phyloP scores from a whole-genome alignment of 106 monocot species.

The Posidonia australis region DNA sequence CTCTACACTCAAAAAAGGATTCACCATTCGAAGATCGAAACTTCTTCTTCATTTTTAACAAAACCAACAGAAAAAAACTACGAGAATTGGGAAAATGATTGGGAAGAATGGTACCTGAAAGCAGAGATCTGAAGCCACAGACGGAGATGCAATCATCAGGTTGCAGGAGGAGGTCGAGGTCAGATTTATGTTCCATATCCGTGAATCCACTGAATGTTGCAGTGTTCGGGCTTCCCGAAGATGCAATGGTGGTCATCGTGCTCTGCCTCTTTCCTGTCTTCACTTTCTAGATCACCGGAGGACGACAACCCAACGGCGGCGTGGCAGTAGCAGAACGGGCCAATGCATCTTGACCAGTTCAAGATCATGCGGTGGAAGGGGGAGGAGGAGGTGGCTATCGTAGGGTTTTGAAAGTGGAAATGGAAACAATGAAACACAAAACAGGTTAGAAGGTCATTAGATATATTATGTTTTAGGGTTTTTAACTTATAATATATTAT shows the following conservation, averaged over 20 bases:
- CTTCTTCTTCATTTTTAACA: not conserved
- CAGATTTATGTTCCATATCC: conserved; percentile 44
- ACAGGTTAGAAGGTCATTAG: too few relatives aligned
- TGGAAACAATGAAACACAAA: too few relatives aligned
- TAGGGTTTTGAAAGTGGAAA: too few relatives aligned
- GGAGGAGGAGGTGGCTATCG: too few relatives aligned
- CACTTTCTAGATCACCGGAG: not conserved
- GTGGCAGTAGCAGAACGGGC: not conserved
- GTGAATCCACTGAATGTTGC: conserved; percentile 8
- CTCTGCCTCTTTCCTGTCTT: not conserved
- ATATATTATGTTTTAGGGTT: too few relatives aligned
- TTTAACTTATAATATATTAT: too few relatives aligned
- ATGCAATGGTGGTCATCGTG: conserved; percentile 14
- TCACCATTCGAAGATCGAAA: not conserved
- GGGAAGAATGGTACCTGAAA: conserved; percentile 44
- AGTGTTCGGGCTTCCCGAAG: not conserved
- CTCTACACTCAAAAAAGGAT: conserved; percentile 27
- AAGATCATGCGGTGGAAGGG: too few relatives aligned
- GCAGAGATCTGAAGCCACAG: conserved; percentile 95
- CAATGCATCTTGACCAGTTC: too few relatives aligned
- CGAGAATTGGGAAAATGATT: too few relatives aligned
- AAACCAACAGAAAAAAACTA: not conserved
- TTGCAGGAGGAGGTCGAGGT: conserved; percentile 45
- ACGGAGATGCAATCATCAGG: conserved; percentile 59
- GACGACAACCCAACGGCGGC: not conserved